Base-by-base conservation (phyloP, 306 rosid genomes). In the Vigna hirtella region DNA sequence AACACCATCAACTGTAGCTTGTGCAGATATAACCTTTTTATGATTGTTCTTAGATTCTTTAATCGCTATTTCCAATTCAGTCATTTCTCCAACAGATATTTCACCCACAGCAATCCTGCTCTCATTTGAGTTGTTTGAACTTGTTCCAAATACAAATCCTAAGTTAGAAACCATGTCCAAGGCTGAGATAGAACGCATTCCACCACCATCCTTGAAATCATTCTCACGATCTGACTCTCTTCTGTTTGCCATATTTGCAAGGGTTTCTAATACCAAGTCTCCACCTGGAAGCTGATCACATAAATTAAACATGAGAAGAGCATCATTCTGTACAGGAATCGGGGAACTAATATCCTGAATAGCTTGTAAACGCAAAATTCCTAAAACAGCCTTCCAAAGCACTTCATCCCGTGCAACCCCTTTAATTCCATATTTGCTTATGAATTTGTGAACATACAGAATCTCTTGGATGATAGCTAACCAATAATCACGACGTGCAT, bases 281-380 rank as follows among this genome's bases (percentile, higher is more conserved):
- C 99, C 98, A 71, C 99, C 98, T 18, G 99, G 99, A 61, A 96
- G 90, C 83, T 91, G 94, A 58, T 96, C 99, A 14, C 99, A 93
- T 28, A 91, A 91, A 77, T 91, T 96, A 80, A 93, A 96, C 93
- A 93, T 85, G 75, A 96, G 93, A 83, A 96, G 96, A 64, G 84
- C 77, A 78, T 84, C 92, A 62, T 84, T 78, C 78, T 30, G 82
- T 62, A 89, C 77, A 83, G 90, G 84, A 67, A 72, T 57, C 10
- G 83, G 17, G 43, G 88, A 90, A 73, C 84, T 73, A 50, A 89
- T 77, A 70, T 96, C 99, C 77, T 88, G 94, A 81, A 93, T 66
- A 70, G 99, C 98, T 79, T 93, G 98, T 43, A 96, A 69, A 34
- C 96, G 89, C 78, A 96, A 81, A 85, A 96, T 89, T 74, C 98